Conservation (phyloP, 2,329 filamentous ascomycete species). For the Diaporthe velutina region DNA sequence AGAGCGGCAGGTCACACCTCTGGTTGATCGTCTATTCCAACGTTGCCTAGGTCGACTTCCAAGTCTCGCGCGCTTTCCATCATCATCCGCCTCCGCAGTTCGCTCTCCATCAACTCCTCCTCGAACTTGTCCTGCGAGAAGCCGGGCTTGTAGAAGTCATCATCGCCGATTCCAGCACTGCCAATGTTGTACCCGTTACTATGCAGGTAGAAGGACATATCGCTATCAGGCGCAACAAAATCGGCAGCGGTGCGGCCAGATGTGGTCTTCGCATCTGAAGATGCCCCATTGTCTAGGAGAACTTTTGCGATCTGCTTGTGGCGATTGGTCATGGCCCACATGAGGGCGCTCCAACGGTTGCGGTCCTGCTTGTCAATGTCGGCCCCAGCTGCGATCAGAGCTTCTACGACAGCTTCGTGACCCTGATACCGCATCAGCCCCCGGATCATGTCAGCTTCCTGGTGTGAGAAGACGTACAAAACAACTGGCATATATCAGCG, state of each 20-base stretch:
- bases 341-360: constrained; percentile 97
- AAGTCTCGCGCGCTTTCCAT: constrained; percentile 98
- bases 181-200: constrained; percentile 94
- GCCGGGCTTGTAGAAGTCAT: constrained; percentile 92
- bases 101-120: constrained; percentile 96
- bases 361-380: constrained; percentile 94
- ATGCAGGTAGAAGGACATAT: constrained; percentile 95
- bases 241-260: constrained; percentile 95
- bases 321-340: constrained; percentile 99
- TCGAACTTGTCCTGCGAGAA: constrained; percentile 95
- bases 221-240: constrained; percentile 94
- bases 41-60: constrained; percentile 94
- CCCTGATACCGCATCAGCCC: constrained; percentile 65
- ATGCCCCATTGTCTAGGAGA: constrained; percentile 91
- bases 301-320: constrained; percentile 97
- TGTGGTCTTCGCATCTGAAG: constrained; percentile 95
- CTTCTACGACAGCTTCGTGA: constrained; percentile 88
- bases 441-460: constrained; percentile 35
- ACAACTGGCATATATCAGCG: constrained; percentile 96
- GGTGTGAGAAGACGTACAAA: constrained; percentile 73
- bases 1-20: constrained; percentile 68
- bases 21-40: constrained; percentile 94
- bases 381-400: constrained; percentile 86
- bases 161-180: constrained; percentile 79
- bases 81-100: constrained; percentile 97